Evolutionary conservation across 805 yeast species (phyloP).

Genomic region (Deakozyma indianensis): DNA sequence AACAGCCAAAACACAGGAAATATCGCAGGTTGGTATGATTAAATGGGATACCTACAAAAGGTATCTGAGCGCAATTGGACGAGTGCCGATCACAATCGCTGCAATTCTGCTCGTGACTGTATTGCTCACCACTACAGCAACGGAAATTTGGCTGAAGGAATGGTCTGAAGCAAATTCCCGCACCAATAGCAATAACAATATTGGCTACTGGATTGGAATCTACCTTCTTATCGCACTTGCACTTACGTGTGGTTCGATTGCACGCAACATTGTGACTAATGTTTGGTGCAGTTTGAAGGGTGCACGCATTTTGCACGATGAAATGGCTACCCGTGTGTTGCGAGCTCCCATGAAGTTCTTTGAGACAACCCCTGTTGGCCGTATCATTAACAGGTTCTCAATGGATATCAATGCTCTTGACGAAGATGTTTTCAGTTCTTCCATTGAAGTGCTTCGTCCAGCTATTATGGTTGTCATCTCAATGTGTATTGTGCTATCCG

Average conservation of each 20-base stretch:
- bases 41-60: conserved; percentile 60
- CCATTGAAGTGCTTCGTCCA: conserved; percentile 26
- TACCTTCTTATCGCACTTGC: conserved; percentile 53
- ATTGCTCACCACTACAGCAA: conserved; percentile 45
- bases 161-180: conserved; percentile 76
- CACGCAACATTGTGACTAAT: neutral
- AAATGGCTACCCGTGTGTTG: conserved; percentile 59
- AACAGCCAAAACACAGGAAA: neutral
- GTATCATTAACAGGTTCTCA: conserved; percentile 81
- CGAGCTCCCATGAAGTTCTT: conserved; percentile 92
- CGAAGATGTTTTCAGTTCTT: conserved; percentile 27
- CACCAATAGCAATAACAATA: conserved; percentile 49
- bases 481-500: conserved; percentile 36
- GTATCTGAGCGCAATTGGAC: conserved; percentile 72
- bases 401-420: conserved; percentile 84
- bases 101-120: conserved; percentile 35
- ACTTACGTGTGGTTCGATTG: conserved; percentile 16
- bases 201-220: conserved; percentile 47
- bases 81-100: conserved; percentile 6
- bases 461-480: conserved; percentile 69
- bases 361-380: conserved; percentile 91
- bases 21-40: conserved; percentile 22
- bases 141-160: conserved; percentile 64
- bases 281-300: conserved; percentile 24
- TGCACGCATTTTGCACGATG: conserved; percentile 36